Evolutionary conservation across 140 eudicot genomes (phyloP).

Genomic region (Flaveria floridana): DNA sequence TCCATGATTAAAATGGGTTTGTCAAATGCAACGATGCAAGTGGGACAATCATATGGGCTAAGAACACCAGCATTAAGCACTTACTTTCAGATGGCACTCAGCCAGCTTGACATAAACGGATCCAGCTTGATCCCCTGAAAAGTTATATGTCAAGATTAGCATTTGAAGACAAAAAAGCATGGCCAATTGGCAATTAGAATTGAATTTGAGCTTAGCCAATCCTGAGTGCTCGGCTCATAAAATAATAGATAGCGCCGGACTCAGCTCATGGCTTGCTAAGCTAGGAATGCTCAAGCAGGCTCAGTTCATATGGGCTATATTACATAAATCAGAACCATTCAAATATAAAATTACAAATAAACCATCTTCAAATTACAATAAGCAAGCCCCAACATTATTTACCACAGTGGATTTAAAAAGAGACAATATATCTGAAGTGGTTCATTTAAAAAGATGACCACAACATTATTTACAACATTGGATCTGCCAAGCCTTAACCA

Average conservation of each 20-base stretch:
- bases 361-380: background rate
- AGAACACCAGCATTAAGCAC: conserved; percentile 15
- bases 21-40: background rate
- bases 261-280: conserved; percentile 15
- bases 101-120: conserved; percentile 46
- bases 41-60: background rate
- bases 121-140: conserved; percentile 63
- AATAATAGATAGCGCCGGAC: background rate
- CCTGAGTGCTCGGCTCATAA: background rate
- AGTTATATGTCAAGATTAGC: conserved; percentile 19
- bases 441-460: too few species aligned
- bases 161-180: conserved; percentile 11
- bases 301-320: background rate
- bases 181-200: background rate
- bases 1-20: background rate
- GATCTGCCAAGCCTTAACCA: conserved; percentile 19
- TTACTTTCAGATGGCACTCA: conserved; percentile 49
- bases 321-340: conserved; percentile 1
- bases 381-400: background rate
- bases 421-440: background rate
- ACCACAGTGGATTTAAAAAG: background rate
- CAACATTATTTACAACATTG: too few species aligned
- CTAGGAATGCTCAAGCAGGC: conserved; percentile 2
- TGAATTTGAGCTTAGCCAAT: conserved; percentile 2
- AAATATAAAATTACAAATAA: background rate